Evolutionary conservation across 139 green algal genomes (phyloP).

Genomic region (Yamagishiella unicocca): DNA sequence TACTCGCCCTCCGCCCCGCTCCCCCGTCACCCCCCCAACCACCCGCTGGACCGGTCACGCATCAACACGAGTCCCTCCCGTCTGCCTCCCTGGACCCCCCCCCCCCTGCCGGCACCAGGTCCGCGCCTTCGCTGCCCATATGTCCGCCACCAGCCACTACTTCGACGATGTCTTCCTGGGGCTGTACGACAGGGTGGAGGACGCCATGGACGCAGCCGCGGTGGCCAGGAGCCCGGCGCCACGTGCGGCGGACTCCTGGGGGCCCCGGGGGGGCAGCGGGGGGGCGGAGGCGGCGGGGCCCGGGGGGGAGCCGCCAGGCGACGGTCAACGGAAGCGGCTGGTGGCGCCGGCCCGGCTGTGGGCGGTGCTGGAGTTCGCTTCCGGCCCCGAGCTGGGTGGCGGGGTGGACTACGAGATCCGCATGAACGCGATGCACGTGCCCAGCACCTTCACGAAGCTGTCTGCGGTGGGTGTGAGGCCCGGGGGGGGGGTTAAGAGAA

Average conservation of each 20-base stretch:
- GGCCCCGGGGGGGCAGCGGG: background rate
- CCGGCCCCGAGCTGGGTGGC: background rate
- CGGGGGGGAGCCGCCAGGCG: background rate
- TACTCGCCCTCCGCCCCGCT: too few species aligned
- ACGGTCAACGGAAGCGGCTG: background rate
- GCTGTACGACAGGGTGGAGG: background rate
- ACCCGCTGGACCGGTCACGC: too few species aligned
- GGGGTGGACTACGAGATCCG: constrained; percentile 57
- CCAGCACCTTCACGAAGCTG: constrained; percentile 35
- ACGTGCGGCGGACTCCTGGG: background rate
- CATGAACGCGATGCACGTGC: constrained; percentile 53
- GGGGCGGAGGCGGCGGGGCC: background rate
- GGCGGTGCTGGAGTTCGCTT: constrained; percentile 58
- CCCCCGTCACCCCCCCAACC: too few species aligned
- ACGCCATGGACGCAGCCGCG: background rate
- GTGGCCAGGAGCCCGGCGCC: background rate
- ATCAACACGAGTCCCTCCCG: background rate
- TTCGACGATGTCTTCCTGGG: constrained; percentile 49
- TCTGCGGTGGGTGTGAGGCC: background rate
- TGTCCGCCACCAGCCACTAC: constrained; percentile 21
- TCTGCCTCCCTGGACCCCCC: background rate
- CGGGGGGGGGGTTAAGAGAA: background rate
- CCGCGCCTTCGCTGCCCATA: constrained; percentile 20
- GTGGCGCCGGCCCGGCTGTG: background rate
- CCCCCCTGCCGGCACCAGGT: background rate